Base-by-base conservation (phyloP, 768 basidiomycete genomes). In the Lentinula boryana region DNA sequence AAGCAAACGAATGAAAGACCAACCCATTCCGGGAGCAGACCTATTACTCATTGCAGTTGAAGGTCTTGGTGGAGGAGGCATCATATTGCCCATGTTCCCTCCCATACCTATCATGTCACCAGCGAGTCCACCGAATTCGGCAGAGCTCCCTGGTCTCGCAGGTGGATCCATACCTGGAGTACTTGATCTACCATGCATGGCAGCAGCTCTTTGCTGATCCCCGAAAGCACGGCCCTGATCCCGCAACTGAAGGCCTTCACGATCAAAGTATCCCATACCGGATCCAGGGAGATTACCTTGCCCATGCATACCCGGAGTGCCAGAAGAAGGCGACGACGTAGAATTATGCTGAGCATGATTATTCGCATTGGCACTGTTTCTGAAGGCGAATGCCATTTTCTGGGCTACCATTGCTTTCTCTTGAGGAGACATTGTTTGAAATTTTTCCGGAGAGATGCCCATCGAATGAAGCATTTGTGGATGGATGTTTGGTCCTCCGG, bases 61-160 rank as follows among this genome's bases (percentile, higher is more conserved):
- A 51, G 58, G 58, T 27, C 58, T 35, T 5, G 58, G 58, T 10
- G 58, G 58, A 32, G 58, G 58, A 21, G 58, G 58, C 58, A 60
- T 60, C 58, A 52, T 60, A 41, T 49, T 44, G 16, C 46, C 32
- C 31, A 58, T 56, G 23, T 44, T 38, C 43, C 50, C 35, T 10
- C 35, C 49, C 18, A 52, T 33, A 5, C 50, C 18, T 7, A 56
- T 50, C 23, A 46, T 23, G 21, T 50, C 58, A 59, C 48, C 48
- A 48, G 15, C 38, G 12, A 56, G 21, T 13, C 55, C 46, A 16
- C n/a, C 32, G n/a, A 58, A 27, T 21, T 49, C 50, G 27, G 49
- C 36, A 35, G 58, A 60, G 31, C 58, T 52, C 23, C 50, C 50
- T 13, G 58, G 48, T 52, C 58, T 51, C 32, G 13, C 56, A 7